Evolutionary conservation across 306 rosid species (phyloP), one percentile per base, ranked within the genome.

Genomic region (Neltuma alba): DNA sequence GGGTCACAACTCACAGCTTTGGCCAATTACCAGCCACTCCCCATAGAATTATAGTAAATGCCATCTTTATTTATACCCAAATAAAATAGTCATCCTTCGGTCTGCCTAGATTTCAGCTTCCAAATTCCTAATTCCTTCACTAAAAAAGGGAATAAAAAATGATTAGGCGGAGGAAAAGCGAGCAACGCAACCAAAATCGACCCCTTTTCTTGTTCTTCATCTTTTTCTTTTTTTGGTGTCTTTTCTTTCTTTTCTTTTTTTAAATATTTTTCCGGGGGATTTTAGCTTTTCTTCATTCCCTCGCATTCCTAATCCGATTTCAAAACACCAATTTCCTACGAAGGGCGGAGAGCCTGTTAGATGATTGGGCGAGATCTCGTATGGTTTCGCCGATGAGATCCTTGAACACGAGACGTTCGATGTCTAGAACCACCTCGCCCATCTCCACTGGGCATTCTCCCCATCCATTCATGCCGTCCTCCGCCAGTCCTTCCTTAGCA

Each of bases 331-430:
- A 82, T 83, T 84, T 93, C 88, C 98, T 84, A 33, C 97, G 89
- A 16, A 79, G 88, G 23, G 80, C 87, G 6, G 80, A 64, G 25
- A 85, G 48, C 10, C 36, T 80, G 80, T 72, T 79, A 79, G 69
- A 76, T 20, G 69, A 80, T 15, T 55, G 75, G 2, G 73, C 91
- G 30, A 93, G 88, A 78, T 93, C 89, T 30, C 83, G 84, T 66
- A 95, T 93, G 7, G 97, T 89, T 82, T 95, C 98, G 11, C 88
- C 92, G 30, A 95, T 87, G 30, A 95, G 81, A 75, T 95, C 99
- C 74, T 95, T 95, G 84, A 93, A 95, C 21, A 95, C 84, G 9
- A 84, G 88, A n/a, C 99, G 89, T 81, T 95, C 99, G 1, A 95
- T 82, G 81, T 90, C 97, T 77, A 95, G 82, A 30, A 91, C 89